Evolutionary conservation across 1,139 yeast species (phyloP).

Genomic region (Meyerozyma guilliermondii): DNA sequence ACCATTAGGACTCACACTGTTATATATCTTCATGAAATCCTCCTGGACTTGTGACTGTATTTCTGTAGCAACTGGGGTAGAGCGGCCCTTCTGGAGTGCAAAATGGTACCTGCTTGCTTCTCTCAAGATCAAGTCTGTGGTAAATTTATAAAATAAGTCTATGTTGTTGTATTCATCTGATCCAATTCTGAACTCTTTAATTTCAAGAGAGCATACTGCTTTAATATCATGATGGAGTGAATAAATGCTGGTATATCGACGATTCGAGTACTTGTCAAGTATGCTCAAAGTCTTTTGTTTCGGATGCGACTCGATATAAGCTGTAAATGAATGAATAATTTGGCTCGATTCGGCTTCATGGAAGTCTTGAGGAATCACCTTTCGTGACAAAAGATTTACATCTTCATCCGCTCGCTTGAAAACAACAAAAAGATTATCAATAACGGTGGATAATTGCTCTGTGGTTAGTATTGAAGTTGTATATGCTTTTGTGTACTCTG

Average conservation of each 20-base stretch:
- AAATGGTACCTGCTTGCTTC: conserved; percentile 51
- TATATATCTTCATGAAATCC: conserved; percentile 66
- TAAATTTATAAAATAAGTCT: conserved; percentile 65
- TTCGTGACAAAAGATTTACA: conserved; percentile 28
- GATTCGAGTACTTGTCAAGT: conserved; percentile 14
- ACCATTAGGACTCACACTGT: conserved; percentile 55
- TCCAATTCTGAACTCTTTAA: conserved; percentile 50
- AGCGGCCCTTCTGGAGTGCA: conserved; percentile 18
- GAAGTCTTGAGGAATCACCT: conserved; percentile 41
- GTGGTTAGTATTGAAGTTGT: conserved; percentile 1
- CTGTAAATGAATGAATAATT: conserved; percentile 38
- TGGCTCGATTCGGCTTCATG: conserved; percentile 38
- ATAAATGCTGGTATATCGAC: conserved; percentile 42
- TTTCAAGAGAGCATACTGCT: conserved; percentile 49
- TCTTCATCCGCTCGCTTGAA: conserved; percentile 27
- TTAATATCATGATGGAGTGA: conserved; percentile 70
- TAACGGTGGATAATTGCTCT: conserved; percentile 8
- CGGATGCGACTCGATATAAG: conserved; percentile 23
- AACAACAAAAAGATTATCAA: conserved; percentile 20
- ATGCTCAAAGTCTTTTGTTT: conserved; percentile 16
- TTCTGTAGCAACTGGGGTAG: conserved; percentile 20
- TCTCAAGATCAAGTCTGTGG: conserved; percentile 66
- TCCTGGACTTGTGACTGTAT: conserved; percentile 27
- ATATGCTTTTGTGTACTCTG: not conserved
- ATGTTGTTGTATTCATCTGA: conserved; percentile 51